These are phyloP conservation scores for Saccharomyces hybrid DNA, from an alignment of 1,139 yeast species.

Conservation along the genomic window DNA sequence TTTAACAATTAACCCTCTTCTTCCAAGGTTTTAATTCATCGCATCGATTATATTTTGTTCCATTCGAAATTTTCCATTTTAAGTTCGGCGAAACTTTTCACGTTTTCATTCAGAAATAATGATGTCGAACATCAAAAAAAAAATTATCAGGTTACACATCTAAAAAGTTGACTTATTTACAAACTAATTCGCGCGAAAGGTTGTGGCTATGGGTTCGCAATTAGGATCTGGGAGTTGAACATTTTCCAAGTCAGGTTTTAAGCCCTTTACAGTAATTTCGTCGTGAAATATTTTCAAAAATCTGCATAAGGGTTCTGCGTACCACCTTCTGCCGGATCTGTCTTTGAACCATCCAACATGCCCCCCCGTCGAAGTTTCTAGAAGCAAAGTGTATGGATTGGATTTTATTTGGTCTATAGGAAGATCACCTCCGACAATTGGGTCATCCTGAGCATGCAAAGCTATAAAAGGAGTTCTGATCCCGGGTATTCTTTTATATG, in stretches of 20 bases:
- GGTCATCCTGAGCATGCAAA: conserved; percentile 49
- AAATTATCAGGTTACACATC: background rate
- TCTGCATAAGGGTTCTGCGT: conserved; percentile 37
- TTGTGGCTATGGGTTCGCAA: conserved; percentile 16
- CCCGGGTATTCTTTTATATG: conserved; percentile 42
- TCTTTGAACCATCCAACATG: conserved; percentile 54
- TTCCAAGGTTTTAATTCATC: background rate
- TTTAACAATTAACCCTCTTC: background rate
- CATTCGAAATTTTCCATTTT: background rate
- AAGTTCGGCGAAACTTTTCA: background rate
- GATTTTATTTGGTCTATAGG: conserved; percentile 45
- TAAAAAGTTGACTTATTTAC: background rate
- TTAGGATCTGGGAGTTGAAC: conserved; percentile 14
- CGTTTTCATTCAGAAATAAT: background rate
- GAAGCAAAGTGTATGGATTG: conserved; percentile 51
- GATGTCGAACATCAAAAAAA: background rate
- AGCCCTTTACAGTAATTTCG: conserved; percentile 16
- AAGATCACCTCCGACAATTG: conserved; percentile 44
- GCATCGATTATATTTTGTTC: background rate
- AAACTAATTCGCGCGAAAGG: conserved; percentile 2
- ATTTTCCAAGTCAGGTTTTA: conserved; percentile 13
- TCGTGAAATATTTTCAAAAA: conserved; percentile 31
- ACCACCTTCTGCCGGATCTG: conserved; percentile 48
- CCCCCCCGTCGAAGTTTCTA: conserved; percentile 56
- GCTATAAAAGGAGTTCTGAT: conserved; percentile 49